Evolutionary conservation across 1,284 basidiomycete genomes (phyloP), one percentile per base, ranked within the genome.

Genomic region (Sphaerobolus stellatus): DNA sequence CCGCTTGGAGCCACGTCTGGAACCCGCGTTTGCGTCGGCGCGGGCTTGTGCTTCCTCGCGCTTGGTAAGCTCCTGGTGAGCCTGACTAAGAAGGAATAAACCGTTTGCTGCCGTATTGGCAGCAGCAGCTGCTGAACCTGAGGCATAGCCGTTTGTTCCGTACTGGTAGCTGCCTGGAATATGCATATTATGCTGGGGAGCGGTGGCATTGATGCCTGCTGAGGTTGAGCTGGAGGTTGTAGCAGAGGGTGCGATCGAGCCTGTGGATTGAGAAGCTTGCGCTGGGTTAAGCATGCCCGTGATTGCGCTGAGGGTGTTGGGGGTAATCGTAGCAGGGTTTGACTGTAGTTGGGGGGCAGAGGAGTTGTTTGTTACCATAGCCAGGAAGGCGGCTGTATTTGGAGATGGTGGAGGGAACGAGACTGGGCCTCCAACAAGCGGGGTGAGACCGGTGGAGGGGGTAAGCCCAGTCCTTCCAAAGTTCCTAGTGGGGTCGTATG

Each of bases 11-110:
- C 80, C 79, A 31, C 86, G 79, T 60, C 83, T 83, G 36, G 64
- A 67, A 56, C 70, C 72, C 5, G 50, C 53, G 48, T 66, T 59
- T 41, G 67, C 30, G 48, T 57, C 14, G 62, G 59, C 68, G 40
- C 67, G 63, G 5, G 54, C 51, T 62, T 84, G 82, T 4, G 52
- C 52, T 68, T 92, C 90, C 66, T 96, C 94, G 24, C 92, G 86
- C 76, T 96, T 96, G n/a, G 92, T 91, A 55, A 97, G 83, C 77
- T 97, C 94, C 68, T 96, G 92, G 66, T 96, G 94, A 22, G 94
- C 94, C 70, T 97, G 93, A 6, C 87, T 90, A 54, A 98, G 84
- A 48, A 98, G 76, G 76, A 95, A 98, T 43, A 98, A 83, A 18
- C 94, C 94, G 66, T 94, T 95, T 52, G 93, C 88, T 30, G 92